A percentile compares a stretch with the other conserved stretches of the same genome.
These are phyloP conservation scores for Stephanodiscus triporus DNA, from an alignment of 108 stramenopile species.

Conservation along the genomic window DNA sequence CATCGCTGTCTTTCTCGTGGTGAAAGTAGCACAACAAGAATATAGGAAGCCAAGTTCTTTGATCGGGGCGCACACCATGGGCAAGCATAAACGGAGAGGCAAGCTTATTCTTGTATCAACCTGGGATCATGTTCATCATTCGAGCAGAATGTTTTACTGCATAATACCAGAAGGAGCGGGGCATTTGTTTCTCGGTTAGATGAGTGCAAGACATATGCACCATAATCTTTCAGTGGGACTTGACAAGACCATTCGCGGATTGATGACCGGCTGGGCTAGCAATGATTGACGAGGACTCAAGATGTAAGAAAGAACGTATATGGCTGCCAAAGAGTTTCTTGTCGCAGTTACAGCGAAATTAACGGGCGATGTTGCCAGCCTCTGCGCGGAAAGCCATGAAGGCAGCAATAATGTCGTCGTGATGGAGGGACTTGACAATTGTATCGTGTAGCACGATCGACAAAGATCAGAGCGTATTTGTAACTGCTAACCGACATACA, in stretches of 20 bases:
- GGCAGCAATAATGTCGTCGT: slow-evolving; percentile 12
- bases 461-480: slow-evolving; percentile 18
- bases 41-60: neutral
- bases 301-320: too few relatives aligned
- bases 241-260: neutral
- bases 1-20: slow-evolving; percentile 1
- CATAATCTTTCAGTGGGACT: slow-evolving; percentile 3
- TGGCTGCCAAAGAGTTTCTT: slow-evolving; percentile 11
- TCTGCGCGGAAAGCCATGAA: slow-evolving; percentile 5
- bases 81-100: neutral
- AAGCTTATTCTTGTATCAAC: neutral
- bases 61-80: neutral
- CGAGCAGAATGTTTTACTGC: neutral
- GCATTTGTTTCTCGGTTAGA: neutral
- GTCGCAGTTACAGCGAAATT: slow-evolving; percentile 26
- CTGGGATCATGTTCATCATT: neutral
- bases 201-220: neutral
- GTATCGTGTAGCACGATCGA: slow-evolving; percentile 21
- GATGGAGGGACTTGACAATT: slow-evolving; percentile 14
- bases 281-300: too few relatives aligned
- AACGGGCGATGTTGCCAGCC: slow-evolving; percentile 5
- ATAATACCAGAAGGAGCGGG: slow-evolving; percentile 3
- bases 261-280: neutral
- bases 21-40: slow-evolving; percentile 2
- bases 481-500: slow-evolving; percentile 16